Percentiles rank a stretch among this genome's conserved stretches.
Evolutionary conservation across 2,329 filamentous ascomycete species (phyloP).

Genomic region (Claviceps africana): DNA sequence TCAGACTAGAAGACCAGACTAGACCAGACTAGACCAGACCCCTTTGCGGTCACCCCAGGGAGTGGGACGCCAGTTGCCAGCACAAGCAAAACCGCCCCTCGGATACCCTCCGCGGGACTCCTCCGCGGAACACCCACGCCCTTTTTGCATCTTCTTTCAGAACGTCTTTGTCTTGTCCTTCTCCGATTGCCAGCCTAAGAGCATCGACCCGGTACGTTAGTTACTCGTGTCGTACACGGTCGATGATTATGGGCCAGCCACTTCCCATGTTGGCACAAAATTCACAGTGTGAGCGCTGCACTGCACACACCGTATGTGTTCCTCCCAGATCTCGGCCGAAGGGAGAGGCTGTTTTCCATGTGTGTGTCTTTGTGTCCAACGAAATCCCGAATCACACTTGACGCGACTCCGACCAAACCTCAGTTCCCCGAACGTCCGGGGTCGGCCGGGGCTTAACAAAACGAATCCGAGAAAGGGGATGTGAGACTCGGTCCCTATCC

Average conservation of each 20-base stretch:
- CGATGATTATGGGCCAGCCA: background rate
- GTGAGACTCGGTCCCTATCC: too few relatives aligned
- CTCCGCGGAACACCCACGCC: constrained; percentile 5
- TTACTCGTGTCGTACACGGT: too few relatives aligned
- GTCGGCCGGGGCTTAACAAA: constrained; percentile 3
- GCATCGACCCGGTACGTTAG: background rate
- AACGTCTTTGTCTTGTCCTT: background rate
- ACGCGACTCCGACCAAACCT: background rate
- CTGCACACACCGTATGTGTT: background rate
- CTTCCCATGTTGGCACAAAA: background rate
- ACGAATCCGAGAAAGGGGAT: too few relatives aligned
- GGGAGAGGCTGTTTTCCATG: background rate
- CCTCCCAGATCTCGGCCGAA: constrained; percentile 7
- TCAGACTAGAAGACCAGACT: too few relatives aligned
- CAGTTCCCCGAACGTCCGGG: constrained; percentile 3
- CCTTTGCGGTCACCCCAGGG: too few relatives aligned
- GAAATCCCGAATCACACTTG: background rate
- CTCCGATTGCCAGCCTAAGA: background rate
- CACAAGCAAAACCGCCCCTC: background rate
- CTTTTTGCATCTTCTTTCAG: background rate
- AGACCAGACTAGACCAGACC: too few relatives aligned
- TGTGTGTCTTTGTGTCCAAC: background rate
- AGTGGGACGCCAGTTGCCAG: too few relatives aligned
- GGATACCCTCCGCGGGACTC: constrained; percentile 7
- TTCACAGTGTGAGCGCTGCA: background rate